Base-by-base conservation (phyloP, 768 basidiomycete species). In the Solioccasus polychromus region DNA sequence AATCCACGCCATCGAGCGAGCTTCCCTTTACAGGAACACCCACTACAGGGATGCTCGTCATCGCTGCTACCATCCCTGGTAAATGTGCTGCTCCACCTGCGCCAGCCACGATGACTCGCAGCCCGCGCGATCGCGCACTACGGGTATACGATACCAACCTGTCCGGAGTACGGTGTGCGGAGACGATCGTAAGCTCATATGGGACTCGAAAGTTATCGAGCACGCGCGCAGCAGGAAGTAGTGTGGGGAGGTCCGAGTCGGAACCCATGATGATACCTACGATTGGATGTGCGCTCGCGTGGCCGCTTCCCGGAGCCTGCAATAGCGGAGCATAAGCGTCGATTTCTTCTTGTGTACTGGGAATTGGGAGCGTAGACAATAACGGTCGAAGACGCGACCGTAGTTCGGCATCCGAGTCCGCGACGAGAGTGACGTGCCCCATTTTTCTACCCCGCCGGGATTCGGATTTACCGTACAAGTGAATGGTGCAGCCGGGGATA, bases 61-160 rank as follows among this genome's bases (percentile, higher is more conserved):
- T 83, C 17, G 90, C 85, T 5, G 95, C 96, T 1, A 97, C 92
- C 96, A 99, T 99, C 0, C 96, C 96, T 0, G 96, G 96, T 2
- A 99, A 70, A 70, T 99, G 96, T 5, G 96, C 96, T 1, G 96
- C 95, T 0, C 96, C 96, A n/a, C 96, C 96, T 6, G 96, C 96
- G 6, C 95, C 95, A 2, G 96, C 95, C 34, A 99, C 85, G 65
- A 99, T 81, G 4, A 77, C 79, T 36, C 86, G 69, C 32, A 88
- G 53, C 3, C 88, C 88, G 5, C 86, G 71, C 15, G 74, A 63
- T 2, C 76, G 73, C 0, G 93, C 94, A 8, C 78, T 76, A 35
- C 83, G 74, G 2, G 96, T 86, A 52, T 94, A 97, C 48, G 82
- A 75, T 18, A 88, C 79, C 60, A 98, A 73, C 3, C 95, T 69